Base-by-base conservation (phyloP, 2,329 filamentous ascomycete genomes). In the Arthrobotrys pseudoclavata region DNA sequence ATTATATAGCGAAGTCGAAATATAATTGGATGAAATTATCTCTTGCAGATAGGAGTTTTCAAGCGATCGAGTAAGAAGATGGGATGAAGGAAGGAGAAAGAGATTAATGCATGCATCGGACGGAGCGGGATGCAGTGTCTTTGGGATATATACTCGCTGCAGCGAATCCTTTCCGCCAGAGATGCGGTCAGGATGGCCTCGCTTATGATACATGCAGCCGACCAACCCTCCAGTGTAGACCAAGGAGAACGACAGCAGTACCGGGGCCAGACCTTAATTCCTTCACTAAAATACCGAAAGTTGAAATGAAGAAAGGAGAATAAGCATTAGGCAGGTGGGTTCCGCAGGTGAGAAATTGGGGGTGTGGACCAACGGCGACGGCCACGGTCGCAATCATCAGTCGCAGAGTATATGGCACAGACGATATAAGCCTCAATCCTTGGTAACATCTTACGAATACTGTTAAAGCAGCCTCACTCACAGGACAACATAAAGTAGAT, bases 151-250 rank as follows among this genome's bases (percentile, higher is more conserved):
- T 77, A 71, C 7, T 70, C 64, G 42, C 52, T 67, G 53, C 60
- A 67, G 48, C 52, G 47, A 63, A 70, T 69, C 67, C 67, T 77
- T 62, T 57, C 61, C 60, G 62, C 52, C 15, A 61, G 50, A 67
- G 67, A 67, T 68, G 74, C 61, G 62, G 67, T 77, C 74, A 77
- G 74, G 74, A 71, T 68, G 67, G 53, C 13, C 61, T 77, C 74
- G 74, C 74, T 71, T 71, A 45, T 77, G 74, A 77, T 77, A 71
- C 61, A 53, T 77, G 74, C 74, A 77, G 74, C 67, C 74, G 74
- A 77, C 74, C 74, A 77, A 34, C 60, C 47, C 47, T 50, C 47
- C 60, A 72, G 69, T 57, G 66, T 68, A 60, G 57, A 69, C 67
- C 48, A 50, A 61, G 61, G 60, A 76, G 60, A n/a, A 29, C 2